A percentile compares a stretch with the other conserved stretches of the same genome.
Evolutionary conservation across 208 protist species (phyloP).

Genomic region (Leptomonas pyrrhocoris): DNA sequence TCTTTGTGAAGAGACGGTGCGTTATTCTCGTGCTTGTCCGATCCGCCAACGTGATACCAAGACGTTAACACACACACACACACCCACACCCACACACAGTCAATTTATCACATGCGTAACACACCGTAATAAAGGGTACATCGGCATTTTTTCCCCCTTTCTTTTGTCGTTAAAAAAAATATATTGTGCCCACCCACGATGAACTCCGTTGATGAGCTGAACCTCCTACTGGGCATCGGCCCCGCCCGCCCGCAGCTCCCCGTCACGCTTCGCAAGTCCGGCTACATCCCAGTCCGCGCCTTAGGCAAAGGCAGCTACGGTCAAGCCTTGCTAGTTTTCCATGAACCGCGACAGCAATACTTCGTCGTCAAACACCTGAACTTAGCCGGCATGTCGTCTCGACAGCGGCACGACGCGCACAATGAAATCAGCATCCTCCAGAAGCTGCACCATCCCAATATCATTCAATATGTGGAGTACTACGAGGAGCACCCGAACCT

Average conservation of each 20-base stretch:
- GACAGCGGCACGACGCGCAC: constrained; percentile 77
- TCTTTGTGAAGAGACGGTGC: too few relatives aligned
- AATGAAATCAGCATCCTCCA: constrained; percentile 88
- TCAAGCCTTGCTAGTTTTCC: constrained; percentile 80
- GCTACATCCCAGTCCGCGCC: constrained; percentile 65
- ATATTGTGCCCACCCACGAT: constrained; percentile 34
- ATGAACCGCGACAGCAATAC: constrained; percentile 51
- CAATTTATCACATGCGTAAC: too few relatives aligned
- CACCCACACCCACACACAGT: too few relatives aligned
- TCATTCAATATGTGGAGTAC: constrained; percentile 86
- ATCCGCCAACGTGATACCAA: too few relatives aligned
- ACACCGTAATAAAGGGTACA: too few relatives aligned
- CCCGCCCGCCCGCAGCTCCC: constrained; percentile 72
- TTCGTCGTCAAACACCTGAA: constrained; percentile 90
- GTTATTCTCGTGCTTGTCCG: too few relatives aligned
- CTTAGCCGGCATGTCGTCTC: constrained; percentile 68
- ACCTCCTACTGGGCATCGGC: constrained; percentile 85
- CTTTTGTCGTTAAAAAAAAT: background rate
- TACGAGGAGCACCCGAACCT: constrained; percentile 81
- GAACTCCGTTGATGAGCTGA: constrained; percentile 88
- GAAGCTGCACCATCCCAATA: constrained; percentile 87
- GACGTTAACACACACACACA: too few relatives aligned
- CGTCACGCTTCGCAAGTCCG: constrained; percentile 66
- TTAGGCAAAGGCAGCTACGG: constrained; percentile 90
- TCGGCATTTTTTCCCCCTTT: background rate